A percentile compares a stretch with the other conserved stretches of the same genome.
Evolutionary conservation across 148 eudicot species (phyloP).

Genomic region (Mesembryanthemum crystallinum): DNA sequence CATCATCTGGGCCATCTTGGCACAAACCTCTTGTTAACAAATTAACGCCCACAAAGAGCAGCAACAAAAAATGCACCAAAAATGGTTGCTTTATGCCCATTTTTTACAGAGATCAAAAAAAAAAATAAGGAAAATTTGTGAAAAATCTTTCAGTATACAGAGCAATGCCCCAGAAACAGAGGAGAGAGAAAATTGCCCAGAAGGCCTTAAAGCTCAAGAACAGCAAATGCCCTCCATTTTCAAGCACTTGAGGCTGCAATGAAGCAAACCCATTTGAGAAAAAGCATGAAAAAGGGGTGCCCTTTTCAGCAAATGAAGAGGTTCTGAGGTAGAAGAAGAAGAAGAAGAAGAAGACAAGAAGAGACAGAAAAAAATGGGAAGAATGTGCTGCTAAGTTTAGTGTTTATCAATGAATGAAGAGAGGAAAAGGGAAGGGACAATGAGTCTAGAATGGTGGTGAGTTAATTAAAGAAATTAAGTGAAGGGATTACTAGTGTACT

Average conservation of each 20-base stretch:
- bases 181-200: neutral
- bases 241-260: neutral
- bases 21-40: constrained; percentile 20
- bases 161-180: too few relatives aligned
- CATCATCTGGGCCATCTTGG: constrained; percentile 39
- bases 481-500: neutral
- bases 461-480: neutral
- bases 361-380: constrained; percentile 13
- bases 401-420: neutral
- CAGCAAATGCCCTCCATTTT: constrained; percentile 17
- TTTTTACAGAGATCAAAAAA: constrained; percentile 1
- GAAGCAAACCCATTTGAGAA: constrained; percentile 18
- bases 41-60: constrained; percentile 33
- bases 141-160: neutral
- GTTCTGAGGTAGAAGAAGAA: neutral
- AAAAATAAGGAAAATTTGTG: neutral
- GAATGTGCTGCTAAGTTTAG: constrained; percentile 18
- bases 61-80: constrained; percentile 19
- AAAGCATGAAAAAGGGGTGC: neutral
- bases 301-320: constrained; percentile 3
- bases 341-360: neutral
- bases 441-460: neutral
- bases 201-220: neutral
- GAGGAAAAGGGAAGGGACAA: neutral
- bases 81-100: neutral